A percentile compares a stretch with the other conserved stretches of the same genome.
These are phyloP conservation scores for Xylaria multiplex DNA, from an alignment of 2,329 filamentous ascomycete species.

Conservation along the genomic window DNA sequence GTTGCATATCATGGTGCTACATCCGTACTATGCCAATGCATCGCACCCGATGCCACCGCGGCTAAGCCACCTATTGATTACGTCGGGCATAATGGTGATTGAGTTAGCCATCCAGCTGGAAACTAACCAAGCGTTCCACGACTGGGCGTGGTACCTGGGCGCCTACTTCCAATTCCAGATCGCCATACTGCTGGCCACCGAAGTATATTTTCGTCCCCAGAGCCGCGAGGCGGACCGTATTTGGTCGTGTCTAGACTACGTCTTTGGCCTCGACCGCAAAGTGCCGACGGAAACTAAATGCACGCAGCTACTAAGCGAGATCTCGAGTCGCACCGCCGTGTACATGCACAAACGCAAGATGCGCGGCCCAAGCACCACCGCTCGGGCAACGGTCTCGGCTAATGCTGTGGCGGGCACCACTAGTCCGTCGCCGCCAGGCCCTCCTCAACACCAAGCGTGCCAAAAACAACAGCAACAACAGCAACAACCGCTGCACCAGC, in stretches of 20 bases:
- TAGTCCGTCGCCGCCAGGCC: constrained; percentile 29
- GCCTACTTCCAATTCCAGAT: constrained; percentile 79
- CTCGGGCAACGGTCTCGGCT: constrained; percentile 51
- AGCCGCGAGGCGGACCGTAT: constrained; percentile 71
- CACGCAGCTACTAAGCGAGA: constrained; percentile 68
- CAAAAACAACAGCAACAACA: constrained; percentile 27
- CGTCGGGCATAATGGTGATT: constrained; percentile 64
- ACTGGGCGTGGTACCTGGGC: constrained; percentile 77
- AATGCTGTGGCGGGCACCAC: constrained; percentile 50
- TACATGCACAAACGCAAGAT: constrained; percentile 68
- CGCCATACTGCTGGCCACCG: constrained; percentile 73
- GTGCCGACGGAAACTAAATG: constrained; percentile 67
- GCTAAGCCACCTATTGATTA: constrained; percentile 70
- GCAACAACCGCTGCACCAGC: constrained; percentile 20
- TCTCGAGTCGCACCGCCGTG: constrained; percentile 68
- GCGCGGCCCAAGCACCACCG: constrained; percentile 60
- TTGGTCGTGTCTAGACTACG: constrained; percentile 77
- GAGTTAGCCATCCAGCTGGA: constrained; percentile 61
- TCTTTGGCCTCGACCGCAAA: constrained; percentile 69
- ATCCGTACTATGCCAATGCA: constrained; percentile 69
- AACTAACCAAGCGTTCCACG: constrained; percentile 57
- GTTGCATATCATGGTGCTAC: constrained; percentile 73
- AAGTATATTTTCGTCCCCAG: constrained; percentile 69
- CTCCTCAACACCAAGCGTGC: constrained; percentile 15
- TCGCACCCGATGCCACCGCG: constrained; percentile 66